phyloP scores from a whole-genome alignment of 306 rosid species.

The Fragaria vesca region DNA sequence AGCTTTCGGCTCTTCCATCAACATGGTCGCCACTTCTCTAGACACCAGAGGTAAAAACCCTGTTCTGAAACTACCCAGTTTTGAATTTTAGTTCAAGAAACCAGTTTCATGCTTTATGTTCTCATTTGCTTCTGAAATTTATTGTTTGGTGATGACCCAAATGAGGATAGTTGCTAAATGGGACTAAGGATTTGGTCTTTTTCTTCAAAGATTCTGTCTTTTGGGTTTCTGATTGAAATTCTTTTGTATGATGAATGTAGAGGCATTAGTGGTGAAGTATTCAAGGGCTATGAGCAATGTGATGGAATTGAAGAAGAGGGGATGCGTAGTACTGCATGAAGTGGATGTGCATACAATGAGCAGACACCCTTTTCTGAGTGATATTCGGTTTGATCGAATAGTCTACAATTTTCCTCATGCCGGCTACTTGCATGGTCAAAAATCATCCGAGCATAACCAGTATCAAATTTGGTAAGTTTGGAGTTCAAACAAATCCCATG shows the following conservation, averaged over 20 bases:
- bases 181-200: neutral
- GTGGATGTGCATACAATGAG: slow-evolving; percentile 10
- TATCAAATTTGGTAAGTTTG: slow-evolving; percentile 19
- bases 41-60: slow-evolving; percentile 13
- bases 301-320: neutral
- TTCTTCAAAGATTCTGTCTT: neutral
- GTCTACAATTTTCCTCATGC: slow-evolving; percentile 36
- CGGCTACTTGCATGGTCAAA: slow-evolving; percentile 17
- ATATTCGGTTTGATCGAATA: slow-evolving; percentile 12
- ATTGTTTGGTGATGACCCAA: neutral
- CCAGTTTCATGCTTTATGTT: neutral
- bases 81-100: neutral
- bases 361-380: neutral
- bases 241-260: neutral
- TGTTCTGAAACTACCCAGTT: neutral
- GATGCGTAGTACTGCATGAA: slow-evolving; percentile 5
- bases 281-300: slow-evolving; percentile 18
- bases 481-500: neutral
- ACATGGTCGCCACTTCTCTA: slow-evolving; percentile 18
- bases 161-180: neutral
- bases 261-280: slow-evolving; percentile 2
- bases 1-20: slow-evolving; percentile 7
- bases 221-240: slow-evolving; percentile 1
- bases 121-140: no score
- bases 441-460: neutral